Base-by-base conservation (phyloP, 495 filamentous ascomycete genomes). In the Neurospora africana region DNA sequence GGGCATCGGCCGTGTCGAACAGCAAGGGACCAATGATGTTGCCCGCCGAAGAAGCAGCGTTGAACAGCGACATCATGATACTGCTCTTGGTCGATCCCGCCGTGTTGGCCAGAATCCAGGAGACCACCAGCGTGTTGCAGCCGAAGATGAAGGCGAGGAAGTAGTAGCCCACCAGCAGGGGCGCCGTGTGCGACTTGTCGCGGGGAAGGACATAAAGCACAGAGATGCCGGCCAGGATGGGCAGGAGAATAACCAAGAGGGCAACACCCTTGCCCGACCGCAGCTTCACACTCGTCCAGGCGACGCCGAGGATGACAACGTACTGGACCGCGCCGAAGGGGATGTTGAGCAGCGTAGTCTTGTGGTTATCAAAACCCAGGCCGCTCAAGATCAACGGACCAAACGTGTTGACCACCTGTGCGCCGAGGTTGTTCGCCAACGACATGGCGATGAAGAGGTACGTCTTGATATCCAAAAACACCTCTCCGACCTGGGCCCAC, bases 61-160 rank as follows among this genome's bases (percentile, higher is more conserved):
- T 85, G 68, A 90, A 84, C n/a, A 92, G 80, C 13, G 87, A 84
- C 83, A 88, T 87, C 39, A 86, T 81, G 35, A 84, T 79, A 0
- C 86, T 85, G 72, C 87, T 88, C 80, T 93, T 93, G 4, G 90
- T 93, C n/a, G 88, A 86, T 0, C 91, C 91, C 2, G 89, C 91
- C 0, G 91, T 89, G 77, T 93, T 89, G 9, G 81, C 83, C 5
- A 86, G 75, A 4, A 86, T 77, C 85, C 85, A 87, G 23, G 81
- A 80, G 13, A 86, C 80, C 37, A 83, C 80, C 35, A 86, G 71
- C 0, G 83, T 81, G 47, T 86, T 86, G 41, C 83, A 82, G 27
- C 87, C 85, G 43, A 89, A 89, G 19, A 91, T 78, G 77, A 90
- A 89, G 0, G 87, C 84, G 1, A 90, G 84, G 1, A 90, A 79